Conservation (phyloP, 495 filamentous ascomycete genomes). For the Eremomyces bilateralis region DNA sequence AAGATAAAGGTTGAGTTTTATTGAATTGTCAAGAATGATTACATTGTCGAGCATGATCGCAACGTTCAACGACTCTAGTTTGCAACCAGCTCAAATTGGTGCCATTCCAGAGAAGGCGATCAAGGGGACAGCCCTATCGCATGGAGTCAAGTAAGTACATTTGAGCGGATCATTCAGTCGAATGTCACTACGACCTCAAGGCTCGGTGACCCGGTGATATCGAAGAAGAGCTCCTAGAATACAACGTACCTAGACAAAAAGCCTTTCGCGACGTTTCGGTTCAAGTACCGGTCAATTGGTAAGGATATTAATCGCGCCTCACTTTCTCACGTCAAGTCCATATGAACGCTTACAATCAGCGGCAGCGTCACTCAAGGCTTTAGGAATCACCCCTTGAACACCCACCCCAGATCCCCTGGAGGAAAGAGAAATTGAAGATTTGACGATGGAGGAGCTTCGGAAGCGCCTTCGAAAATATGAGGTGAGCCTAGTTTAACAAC, state of each 20-base stretch:
- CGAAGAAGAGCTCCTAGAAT: too few relatives aligned
- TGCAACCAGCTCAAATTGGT: too few relatives aligned
- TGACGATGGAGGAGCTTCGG: slow-evolving; percentile 5
- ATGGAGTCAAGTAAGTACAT: neutral
- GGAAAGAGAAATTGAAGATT: slow-evolving; percentile 4
- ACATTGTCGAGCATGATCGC: too few relatives aligned
- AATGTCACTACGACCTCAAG: too few relatives aligned
- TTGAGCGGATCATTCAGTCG: too few relatives aligned
- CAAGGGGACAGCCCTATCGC: slow-evolving; percentile 7
- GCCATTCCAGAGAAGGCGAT: slow-evolving; percentile 6
- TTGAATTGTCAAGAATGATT: too few relatives aligned
- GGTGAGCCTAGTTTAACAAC: slow-evolving; percentile 1
- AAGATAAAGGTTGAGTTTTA: too few relatives aligned
- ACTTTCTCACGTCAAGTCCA: too few relatives aligned
- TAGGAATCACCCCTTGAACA: slow-evolving; percentile 6
- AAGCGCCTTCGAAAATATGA: slow-evolving; percentile 4
- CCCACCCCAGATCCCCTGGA: slow-evolving; percentile 4
- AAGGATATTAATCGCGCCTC: too few relatives aligned
- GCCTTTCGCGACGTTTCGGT: slow-evolving; percentile 8
- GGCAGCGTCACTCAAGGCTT: slow-evolving; percentile 4
- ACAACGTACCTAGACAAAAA: neutral
- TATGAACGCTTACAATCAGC: too few relatives aligned
- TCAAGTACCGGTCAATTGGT: slow-evolving; percentile 8
- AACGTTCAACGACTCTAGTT: too few relatives aligned
- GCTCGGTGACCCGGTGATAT: too few relatives aligned